Evolutionary conservation across 768 basidiomycete species (phyloP).

Genomic region (Russula brevipes): DNA sequence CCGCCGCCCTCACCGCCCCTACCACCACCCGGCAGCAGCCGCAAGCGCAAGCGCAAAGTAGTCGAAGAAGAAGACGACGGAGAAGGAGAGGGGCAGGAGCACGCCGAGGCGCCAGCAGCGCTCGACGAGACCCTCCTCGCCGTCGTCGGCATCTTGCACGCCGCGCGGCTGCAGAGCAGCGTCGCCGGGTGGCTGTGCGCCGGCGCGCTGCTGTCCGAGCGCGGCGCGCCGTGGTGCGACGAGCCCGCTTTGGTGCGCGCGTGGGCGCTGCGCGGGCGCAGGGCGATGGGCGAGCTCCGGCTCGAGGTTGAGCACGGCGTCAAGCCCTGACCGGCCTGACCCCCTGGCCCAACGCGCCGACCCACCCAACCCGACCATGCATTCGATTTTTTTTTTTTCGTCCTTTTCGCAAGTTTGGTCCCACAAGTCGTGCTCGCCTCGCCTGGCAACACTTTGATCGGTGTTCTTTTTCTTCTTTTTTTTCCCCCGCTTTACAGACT

Average conservation of each 20-base stretch:
- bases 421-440: too few relatives aligned
- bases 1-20: not conserved
- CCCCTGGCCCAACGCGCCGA: not conserved
- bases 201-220: conserved; percentile 42
- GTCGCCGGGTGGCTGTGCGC: conserved; percentile 61
- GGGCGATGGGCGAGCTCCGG: conserved; percentile 44
- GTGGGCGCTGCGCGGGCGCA: conserved; percentile 52
- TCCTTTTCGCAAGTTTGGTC: too few relatives aligned
- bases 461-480: too few relatives aligned
- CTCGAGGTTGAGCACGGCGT: conserved; percentile 44
- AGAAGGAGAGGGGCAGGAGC: not conserved
- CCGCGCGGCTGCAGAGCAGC: conserved; percentile 52
- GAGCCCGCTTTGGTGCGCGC: conserved; percentile 36
- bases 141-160: conserved; percentile 61
- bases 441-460: too few relatives aligned
- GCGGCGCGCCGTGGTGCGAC: conserved; percentile 47
- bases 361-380: too few relatives aligned
- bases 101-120: conserved; percentile 20
- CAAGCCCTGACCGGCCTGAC: not conserved
- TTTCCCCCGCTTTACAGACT: too few relatives aligned
- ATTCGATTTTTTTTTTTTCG: too few relatives aligned
- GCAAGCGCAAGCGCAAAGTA: conserved; percentile 5
- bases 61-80: not conserved
- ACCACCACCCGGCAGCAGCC: too few relatives aligned
- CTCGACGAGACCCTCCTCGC: conserved; percentile 58